Percentiles rank a stretch among this genome's conserved stretches.
Conservation (phyloP, 1,284 basidiomycete species). For the Cryptococcus jaspeensis region DNA sequence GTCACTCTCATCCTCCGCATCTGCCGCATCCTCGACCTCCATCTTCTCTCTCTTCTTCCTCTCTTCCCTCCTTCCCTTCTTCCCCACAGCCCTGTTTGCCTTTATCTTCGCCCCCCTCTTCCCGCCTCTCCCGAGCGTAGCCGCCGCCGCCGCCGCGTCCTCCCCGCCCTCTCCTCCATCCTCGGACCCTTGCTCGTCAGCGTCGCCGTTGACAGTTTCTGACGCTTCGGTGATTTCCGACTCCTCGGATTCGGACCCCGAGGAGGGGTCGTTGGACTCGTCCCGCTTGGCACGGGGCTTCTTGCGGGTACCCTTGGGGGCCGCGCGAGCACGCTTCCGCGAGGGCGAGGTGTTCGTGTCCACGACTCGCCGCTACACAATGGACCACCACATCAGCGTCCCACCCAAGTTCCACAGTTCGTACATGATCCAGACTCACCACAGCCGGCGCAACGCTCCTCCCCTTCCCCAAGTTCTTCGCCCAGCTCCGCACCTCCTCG, state of each 20-base stretch:
- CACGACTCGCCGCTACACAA: slow-evolving; percentile 6
- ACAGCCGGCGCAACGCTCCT: slow-evolving; percentile 3
- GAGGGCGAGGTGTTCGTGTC: slow-evolving; percentile 12
- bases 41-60: slow-evolving; percentile 1
- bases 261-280: slow-evolving; percentile 19
- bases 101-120: slow-evolving; percentile 46
- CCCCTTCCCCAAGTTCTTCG: slow-evolving; percentile 24
- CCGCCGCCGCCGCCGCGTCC: slow-evolving; percentile 19
- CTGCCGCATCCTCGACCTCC: background rate
- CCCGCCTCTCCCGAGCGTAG: slow-evolving; percentile 41
- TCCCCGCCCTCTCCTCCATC: slow-evolving; percentile 21
- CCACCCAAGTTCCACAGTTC: background rate
- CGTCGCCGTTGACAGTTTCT: slow-evolving; percentile 20
- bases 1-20: too few relatives aligned
- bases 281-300: slow-evolving; percentile 12
- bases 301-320: slow-evolving; percentile 5
- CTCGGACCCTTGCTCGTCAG: slow-evolving; percentile 12
- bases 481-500: slow-evolving; percentile 31
- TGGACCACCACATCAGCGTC: background rate
- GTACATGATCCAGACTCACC: slow-evolving; percentile 6
- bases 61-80: slow-evolving; percentile 16
- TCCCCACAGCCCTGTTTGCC: slow-evolving; percentile 35
- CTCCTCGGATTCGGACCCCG: background rate
- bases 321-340: slow-evolving; percentile 11
- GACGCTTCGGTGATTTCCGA: too few relatives aligned